phyloP scores from a whole-genome alignment of 371 early-diverging fungal genomes.

The Circinella minor region DNA sequence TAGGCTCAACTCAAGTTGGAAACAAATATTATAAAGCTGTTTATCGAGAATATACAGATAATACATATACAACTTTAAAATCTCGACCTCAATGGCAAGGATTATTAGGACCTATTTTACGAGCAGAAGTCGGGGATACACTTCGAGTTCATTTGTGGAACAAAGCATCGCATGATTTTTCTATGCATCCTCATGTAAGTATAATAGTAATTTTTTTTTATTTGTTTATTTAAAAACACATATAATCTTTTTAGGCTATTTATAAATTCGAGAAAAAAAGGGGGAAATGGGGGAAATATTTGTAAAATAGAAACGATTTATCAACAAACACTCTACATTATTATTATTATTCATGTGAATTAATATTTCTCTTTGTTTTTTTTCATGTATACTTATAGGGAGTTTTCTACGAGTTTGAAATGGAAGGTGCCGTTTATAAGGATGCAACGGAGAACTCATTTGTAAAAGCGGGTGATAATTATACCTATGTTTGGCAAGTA shows the following conservation, averaged over 20 bases:
- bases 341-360: no score
- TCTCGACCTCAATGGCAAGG: slow-evolving; percentile 46
- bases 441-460: slow-evolving; percentile 30
- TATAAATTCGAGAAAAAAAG: not conserved
- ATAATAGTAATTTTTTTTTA: not conserved
- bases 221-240: not conserved
- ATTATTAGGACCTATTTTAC: slow-evolving; percentile 52
- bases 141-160: slow-evolving; percentile 51
- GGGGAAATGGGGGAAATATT: not conserved
- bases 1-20: slow-evolving; percentile 37
- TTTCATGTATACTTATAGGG: slow-evolving; percentile 31
- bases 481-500: slow-evolving; percentile 51
- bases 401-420: slow-evolving; percentile 51
- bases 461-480: slow-evolving; percentile 42
- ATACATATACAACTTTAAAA: slow-evolving; percentile 28
- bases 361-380: not conserved
- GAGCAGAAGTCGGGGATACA: slow-evolving; percentile 56
- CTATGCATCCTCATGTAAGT: slow-evolving; percentile 59
- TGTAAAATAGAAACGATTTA: no score
- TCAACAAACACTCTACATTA: no score
- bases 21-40: slow-evolving; percentile 50
- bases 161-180: slow-evolving; percentile 36
- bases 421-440: slow-evolving; percentile 56
- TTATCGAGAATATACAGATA: slow-evolving; percentile 55
- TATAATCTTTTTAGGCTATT: no score